Evolutionary conservation across 805 yeast genomes (phyloP).

Genomic region (Saturnispora serradocipensis): DNA sequence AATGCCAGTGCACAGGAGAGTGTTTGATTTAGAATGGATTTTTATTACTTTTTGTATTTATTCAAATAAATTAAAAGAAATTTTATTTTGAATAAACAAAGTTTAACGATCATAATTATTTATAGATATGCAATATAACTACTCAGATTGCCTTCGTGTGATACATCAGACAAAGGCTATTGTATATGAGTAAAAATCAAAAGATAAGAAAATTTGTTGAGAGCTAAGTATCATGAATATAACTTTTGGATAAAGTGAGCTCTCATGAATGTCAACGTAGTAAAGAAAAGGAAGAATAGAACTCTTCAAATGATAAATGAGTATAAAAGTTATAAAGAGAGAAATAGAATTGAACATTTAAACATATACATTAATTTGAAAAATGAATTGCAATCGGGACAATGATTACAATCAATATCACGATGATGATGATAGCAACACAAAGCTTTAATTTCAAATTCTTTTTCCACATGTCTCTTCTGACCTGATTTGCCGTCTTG

Average conservation of each 20-base stretch:
- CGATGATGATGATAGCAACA: slow-evolving; percentile 67
- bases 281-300: no score
- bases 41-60: neutral
- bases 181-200: no score
- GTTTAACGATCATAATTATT: no score
- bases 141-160: no score
- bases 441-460: slow-evolving; percentile 95
- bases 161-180: no score
- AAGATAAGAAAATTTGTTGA: no score
- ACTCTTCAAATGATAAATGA: neutral
- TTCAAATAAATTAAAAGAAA: neutral
- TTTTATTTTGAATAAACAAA: neutral
- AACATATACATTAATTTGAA: slow-evolving; percentile 21
- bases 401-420: slow-evolving; percentile 74
- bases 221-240: no score
- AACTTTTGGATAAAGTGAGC: no score
- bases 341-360: neutral
- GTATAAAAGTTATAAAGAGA: neutral
- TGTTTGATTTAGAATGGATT: neutral
- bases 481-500: slow-evolving; percentile 92
- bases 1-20: slow-evolving; percentile 56
- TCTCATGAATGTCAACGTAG: no score
- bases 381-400: slow-evolving; percentile 94
- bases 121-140: no score
- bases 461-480: slow-evolving; percentile 99